Base-by-base conservation (phyloP, 352 stramenopile species). In the Globisporangium polare region DNA sequence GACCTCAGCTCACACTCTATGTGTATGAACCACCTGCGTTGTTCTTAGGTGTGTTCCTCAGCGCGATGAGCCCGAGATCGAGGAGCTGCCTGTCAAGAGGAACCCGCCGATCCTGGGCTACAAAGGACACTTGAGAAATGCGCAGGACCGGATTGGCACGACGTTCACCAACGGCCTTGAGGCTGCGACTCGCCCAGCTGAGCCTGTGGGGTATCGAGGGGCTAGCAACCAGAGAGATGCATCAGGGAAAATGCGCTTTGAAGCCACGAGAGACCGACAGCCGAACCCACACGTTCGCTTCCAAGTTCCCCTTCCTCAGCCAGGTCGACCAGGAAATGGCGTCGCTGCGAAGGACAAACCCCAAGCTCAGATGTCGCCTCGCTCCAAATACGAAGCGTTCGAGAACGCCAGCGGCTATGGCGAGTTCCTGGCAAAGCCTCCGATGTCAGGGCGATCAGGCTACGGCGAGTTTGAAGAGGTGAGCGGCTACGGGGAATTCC, bases 101-200 rank as follows among this genome's bases (percentile, higher is more conserved):
- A 73, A 79, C 57, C 60, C 70, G 1, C 75, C 75, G 46, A 87
- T 87, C 55, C 69, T 89, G 5, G 80, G 80, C n/a, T 89, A 86
- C 67, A 75, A 71, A 53, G 82, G 82, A 6, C 77, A 89, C 58
- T 63, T 86, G 50, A 75, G 80, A 15, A 74, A 80, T 45, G 63
- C 78, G 18, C 65, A 88, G 66, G 82, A 86, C 56, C 71, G 78
- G 26, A 71, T 91, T 42, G 80, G 82, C 17, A 88, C 72, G 17
- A 90, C 82, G n/a, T 91, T 91, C 65, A 83, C 79, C 1, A 75
- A 77, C 6, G 82, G 79, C 0, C 62, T 88, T 6, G 67, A 75
- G 58, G 65, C 77, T 46, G 68, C 69, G 1, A 58, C 66, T 10
- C 68, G 64, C 29, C 49, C 64, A 26, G 47, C 64, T 35, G 65